Base-by-base conservation (phyloP, 345 rosid genomes). In the Abelmoschus esculentus region DNA sequence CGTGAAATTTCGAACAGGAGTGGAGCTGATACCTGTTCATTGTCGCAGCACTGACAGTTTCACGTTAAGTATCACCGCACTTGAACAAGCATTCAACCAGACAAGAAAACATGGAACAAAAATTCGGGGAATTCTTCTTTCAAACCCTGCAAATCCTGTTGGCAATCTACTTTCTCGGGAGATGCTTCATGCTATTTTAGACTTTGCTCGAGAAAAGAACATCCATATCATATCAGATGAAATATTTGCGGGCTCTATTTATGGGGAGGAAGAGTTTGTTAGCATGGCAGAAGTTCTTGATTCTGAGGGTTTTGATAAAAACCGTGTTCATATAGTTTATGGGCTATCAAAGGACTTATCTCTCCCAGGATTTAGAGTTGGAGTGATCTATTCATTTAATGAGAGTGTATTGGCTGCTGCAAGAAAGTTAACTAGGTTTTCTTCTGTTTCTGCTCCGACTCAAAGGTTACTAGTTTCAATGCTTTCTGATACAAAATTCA, bases 331-430 rank as follows among this genome's bases (percentile, higher is more conserved):
- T 79, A 78, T 91, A 55, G 58, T 93, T 47, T 91, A 93, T 62
- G 96, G 96, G 54, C 78, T 93, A 71, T 93, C 98, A 2, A 93
- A 91, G 73, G 97, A 93, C 79, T 91, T 93, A 53, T 85, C 91
- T 22, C 78, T 93, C 67, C 85, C 97, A 0, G 98, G 97, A 47
- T 93, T 93, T 75, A 83, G 95, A 79, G 88, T 87, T 36, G 92
- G 98, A 52, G 78, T 85, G 75, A 83, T 93, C 71, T 88, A 84
- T 79, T 89, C 98, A 22, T 86, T 76, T 71, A 86, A 88, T n/a
- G 85, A 79, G 75, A 80, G 76, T 71, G 89, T 91, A 66, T 63
- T 91, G 79, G 79, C 82, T 59, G 91, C 91, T 3, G 86, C 91
- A 1, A 87, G 79, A 76, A 88, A 80, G 80, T 77, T 89, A 74